These are phyloP conservation scores for Aquanectria penicillioides DNA, from an alignment of 2,329 filamentous ascomycete species.

Conservation along the genomic window DNA sequence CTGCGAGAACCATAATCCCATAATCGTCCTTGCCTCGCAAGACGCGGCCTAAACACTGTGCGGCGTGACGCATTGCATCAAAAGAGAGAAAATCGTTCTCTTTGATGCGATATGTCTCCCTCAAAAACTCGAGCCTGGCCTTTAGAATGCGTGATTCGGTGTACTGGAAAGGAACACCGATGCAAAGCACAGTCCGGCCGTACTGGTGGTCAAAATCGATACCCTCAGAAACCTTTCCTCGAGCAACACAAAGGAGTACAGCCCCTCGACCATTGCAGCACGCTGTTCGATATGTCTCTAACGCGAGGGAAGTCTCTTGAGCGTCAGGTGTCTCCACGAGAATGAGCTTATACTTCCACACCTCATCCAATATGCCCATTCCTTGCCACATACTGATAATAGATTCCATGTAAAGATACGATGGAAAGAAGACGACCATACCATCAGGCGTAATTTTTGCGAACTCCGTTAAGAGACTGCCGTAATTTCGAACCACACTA, in stretches of 20 bases:
- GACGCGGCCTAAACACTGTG: constrained; percentile 94
- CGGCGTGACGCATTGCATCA: constrained; percentile 98
- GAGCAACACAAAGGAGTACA: constrained; percentile 91
- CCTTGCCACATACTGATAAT: constrained; percentile 99
- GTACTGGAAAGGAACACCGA: constrained; percentile 98
- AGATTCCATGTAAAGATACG: constrained; percentile 98
- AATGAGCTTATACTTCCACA: constrained; percentile 99
- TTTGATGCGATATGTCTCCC: constrained; percentile 95
- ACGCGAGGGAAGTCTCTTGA: constrained; percentile 92
- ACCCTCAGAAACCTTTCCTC: constrained; percentile 96
- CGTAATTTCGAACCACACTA: constrained; percentile 96
- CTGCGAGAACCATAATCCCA: constrained; percentile 98
- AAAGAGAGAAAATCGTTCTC: constrained; percentile 99
- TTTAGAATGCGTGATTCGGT: constrained; percentile 98
- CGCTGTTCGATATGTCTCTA: constrained; percentile 96
- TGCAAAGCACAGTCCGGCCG: constrained; percentile 92
- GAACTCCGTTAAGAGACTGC: constrained; percentile 92
- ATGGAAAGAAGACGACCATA: constrained; percentile 99
- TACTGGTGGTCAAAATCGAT: constrained; percentile 99
- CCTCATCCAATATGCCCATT: constrained; percentile 96
- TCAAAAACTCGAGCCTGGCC: constrained; percentile 92
- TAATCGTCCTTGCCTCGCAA: constrained; percentile 98
- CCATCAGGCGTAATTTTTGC: constrained; percentile 96
- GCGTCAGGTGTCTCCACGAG: constrained; percentile 97
- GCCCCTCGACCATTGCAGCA: constrained; percentile 97